A percentile compares a stretch with the other conserved stretches of the same genome.
Conservation (phyloP, 495 filamentous ascomycete genomes). For the Annulohypoxylon stygium region DNA sequence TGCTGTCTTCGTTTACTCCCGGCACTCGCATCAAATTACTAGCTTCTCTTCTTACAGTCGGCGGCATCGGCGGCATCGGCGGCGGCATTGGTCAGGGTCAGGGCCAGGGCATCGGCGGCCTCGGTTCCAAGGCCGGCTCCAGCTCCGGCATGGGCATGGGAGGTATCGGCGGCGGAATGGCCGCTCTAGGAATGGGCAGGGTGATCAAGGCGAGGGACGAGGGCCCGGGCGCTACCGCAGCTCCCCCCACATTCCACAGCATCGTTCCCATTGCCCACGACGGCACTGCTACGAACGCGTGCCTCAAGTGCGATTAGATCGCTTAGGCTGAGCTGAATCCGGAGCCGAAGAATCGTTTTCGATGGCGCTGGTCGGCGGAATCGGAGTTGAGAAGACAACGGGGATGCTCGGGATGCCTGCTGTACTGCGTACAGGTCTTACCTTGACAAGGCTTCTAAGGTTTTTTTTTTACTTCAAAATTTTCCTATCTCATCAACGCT, state of each 20-base stretch:
- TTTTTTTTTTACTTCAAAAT: neutral
- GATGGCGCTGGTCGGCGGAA: neutral
- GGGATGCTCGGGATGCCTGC: neutral
- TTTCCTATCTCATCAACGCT: neutral
- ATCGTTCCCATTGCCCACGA: neutral
- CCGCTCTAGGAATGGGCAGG: too few relatives aligned
- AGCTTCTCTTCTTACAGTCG: neutral
- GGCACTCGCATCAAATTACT: too few relatives aligned
- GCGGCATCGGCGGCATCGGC: neutral
- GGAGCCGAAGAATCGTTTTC: neutral
- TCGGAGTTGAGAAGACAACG: neutral
- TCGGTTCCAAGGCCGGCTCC: neutral
- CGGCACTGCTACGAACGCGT: neutral
- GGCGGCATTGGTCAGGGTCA: neutral
- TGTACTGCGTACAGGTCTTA: neutral
- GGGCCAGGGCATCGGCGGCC: neutral
- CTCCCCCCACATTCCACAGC: neutral
- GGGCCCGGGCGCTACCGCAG: too few relatives aligned
- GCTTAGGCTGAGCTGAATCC: neutral
- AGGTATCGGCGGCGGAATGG: too few relatives aligned
- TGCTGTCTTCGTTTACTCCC: too few relatives aligned
- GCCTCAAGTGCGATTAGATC: neutral
- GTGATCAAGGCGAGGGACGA: too few relatives aligned
- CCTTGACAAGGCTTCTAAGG: neutral
- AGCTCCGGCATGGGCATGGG: neutral